Percentiles rank a stretch among this genome's conserved stretches.
Conservation (phyloP, 2,329 filamentous ascomycete species). For the Pestalotiopsis sp. region DNA sequence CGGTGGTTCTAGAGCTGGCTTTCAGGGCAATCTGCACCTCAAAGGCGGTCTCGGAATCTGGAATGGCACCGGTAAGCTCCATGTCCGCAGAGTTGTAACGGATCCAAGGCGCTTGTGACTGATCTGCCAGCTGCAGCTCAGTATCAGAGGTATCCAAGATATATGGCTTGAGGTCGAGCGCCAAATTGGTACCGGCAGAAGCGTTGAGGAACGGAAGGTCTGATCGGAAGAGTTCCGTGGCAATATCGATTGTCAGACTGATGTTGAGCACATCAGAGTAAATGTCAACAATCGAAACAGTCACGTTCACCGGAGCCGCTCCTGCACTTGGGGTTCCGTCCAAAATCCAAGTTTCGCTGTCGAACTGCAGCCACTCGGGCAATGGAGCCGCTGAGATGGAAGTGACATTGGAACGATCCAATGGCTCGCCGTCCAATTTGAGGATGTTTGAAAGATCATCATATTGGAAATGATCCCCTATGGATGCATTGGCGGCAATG, state of each 20-base stretch:
- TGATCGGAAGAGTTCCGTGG: conserved; percentile 26
- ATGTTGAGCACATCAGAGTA: conserved; percentile 61
- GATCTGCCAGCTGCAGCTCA: conserved; percentile 23
- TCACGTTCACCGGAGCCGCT: conserved; percentile 63
- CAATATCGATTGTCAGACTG: conserved; percentile 43
- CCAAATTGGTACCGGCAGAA: conserved; percentile 28
- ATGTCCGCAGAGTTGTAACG: conserved; percentile 28
- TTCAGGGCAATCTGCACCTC: conserved; percentile 23
- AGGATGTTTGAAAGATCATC: conserved; percentile 52
- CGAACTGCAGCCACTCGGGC: conserved; percentile 72
- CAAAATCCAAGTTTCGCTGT: conserved; percentile 63
- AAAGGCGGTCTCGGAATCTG: conserved; percentile 15
- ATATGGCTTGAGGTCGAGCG: conserved; percentile 32
- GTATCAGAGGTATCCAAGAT: conserved; percentile 27
- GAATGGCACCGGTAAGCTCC: conserved; percentile 28
- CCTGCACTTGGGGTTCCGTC: conserved; percentile 65
- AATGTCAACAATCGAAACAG: conserved; percentile 60
- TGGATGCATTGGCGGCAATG: conserved; percentile 59
- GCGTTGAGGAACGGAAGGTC: conserved; percentile 31
- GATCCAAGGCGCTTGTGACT: conserved; percentile 33
- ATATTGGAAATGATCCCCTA: conserved; percentile 55
- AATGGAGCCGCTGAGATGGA: conserved; percentile 52
- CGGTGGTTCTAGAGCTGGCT: conserved; percentile 24
- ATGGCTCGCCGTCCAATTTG: conserved; percentile 57
- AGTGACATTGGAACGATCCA: conserved; percentile 51